Conservation (phyloP, 129 eudicot genomes). For the Mikania micrantha region DNA sequence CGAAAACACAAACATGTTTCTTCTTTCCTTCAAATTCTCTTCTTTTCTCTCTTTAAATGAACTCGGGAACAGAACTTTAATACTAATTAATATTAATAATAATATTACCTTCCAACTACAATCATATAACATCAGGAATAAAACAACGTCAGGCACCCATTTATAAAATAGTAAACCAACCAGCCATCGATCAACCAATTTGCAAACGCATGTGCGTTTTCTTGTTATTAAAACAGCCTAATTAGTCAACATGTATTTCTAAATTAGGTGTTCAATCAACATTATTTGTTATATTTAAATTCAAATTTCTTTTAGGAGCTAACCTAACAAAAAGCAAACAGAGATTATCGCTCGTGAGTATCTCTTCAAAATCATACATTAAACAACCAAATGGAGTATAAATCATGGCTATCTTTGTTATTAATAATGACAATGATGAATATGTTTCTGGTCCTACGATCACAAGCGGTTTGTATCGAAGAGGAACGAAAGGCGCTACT, state of each 20-base stretch:
- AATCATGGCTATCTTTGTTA: not conserved
- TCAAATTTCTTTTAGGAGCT: not conserved
- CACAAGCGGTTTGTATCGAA: too few species aligned
- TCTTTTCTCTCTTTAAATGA: too few species aligned
- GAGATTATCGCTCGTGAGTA: not conserved
- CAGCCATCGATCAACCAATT: too few species aligned
- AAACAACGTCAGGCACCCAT: too few species aligned
- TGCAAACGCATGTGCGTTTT: too few species aligned
- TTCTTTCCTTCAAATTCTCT: too few species aligned
- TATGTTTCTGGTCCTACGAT: not conserved
- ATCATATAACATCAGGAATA: too few species aligned
- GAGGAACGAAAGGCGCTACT: slow-evolving; percentile 5
- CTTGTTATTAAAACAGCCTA: not conserved
- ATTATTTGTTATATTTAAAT: not conserved
- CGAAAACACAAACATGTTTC: too few species aligned
- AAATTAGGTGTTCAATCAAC: not conserved
- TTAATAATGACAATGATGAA: not conserved
- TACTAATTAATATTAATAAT: too few species aligned
- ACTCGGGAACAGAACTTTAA: too few species aligned
- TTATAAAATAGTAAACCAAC: too few species aligned
- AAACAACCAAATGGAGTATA: not conserved
- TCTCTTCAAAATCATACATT: not conserved
- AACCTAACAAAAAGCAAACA: not conserved
- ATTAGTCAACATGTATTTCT: not conserved
- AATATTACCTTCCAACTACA: too few species aligned